Evolutionary conservation across 768 basidiomycete species (phyloP).

Genomic region (Rhodotorula sphaerocarpa): DNA sequence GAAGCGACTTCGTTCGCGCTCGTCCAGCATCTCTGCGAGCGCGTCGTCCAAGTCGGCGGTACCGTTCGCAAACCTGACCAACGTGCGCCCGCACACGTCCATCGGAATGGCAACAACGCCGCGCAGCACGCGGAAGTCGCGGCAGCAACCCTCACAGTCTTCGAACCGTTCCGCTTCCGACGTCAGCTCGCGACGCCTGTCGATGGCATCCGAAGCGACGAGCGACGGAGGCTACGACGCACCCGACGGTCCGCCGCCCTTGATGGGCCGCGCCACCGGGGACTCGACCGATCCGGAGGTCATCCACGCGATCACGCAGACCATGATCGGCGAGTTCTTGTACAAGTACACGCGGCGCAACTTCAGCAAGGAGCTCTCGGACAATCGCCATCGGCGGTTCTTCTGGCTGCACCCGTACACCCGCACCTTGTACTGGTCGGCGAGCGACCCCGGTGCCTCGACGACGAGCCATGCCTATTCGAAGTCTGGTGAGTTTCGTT

Average conservation of each 20-base stretch:
- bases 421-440: conserved; percentile 91
- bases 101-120: conserved; percentile 11
- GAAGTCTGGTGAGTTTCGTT: conserved; percentile 73
- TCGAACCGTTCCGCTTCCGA: conserved; percentile 25
- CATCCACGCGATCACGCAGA: conserved; percentile 97
- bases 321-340: conserved; percentile 98
- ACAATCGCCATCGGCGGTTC: conserved; percentile 79
- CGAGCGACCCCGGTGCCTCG: conserved; percentile 80
- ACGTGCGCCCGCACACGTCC: conserved; percentile 8
- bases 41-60: conserved; percentile 6
- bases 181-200: conserved; percentile 59
- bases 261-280: conserved; percentile 35
- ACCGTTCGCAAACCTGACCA: conserved; percentile 16
- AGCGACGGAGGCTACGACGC: conserved; percentile 32
- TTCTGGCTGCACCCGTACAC: conserved; percentile 99
- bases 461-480: conserved; percentile 84
- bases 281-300: conserved; percentile 73
- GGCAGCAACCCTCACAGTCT: background rate
- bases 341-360: conserved; percentile 90
- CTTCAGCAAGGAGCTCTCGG: conserved; percentile 82
- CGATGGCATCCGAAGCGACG: conserved; percentile 57
- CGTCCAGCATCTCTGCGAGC: conserved; percentile 7
- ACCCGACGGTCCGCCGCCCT: conserved; percentile 7
- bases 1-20: conserved; percentile 11
- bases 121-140: conserved; percentile 3